These are phyloP conservation scores for Cladosporium austrohemisphaericum DNA, from an alignment of 2,329 filamentous ascomycete species.

Conservation along the genomic window DNA sequence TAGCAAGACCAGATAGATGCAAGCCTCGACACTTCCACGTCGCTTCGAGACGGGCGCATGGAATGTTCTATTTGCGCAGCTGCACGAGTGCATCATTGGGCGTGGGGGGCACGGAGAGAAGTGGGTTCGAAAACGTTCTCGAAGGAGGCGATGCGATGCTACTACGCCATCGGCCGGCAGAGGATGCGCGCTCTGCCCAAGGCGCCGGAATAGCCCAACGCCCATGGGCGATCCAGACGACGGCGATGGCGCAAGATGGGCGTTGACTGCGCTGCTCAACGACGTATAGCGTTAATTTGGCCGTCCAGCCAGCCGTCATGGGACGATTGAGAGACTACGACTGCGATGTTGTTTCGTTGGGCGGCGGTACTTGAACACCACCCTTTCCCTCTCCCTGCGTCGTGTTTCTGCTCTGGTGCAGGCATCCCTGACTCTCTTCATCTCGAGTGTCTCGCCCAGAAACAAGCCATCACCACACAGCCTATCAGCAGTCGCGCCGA, in stretches of 20 bases:
- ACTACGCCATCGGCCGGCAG: slow-evolving; percentile 11
- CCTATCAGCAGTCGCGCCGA: slow-evolving; percentile 1
- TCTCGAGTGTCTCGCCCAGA: slow-evolving; percentile 11
- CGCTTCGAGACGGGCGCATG: neutral
- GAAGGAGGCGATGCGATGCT: slow-evolving; percentile 11
- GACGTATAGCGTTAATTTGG: no score
- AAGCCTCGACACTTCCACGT: neutral
- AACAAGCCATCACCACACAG: neutral
- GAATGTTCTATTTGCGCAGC: neutral
- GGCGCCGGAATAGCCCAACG: neutral
- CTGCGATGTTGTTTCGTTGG: no score
- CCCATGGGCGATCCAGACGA: slow-evolving; percentile 1
- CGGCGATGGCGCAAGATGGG: neutral
- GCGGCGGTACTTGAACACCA: no score
- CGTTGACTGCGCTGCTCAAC: neutral
- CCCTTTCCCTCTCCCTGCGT: neutral
- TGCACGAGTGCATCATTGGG: slow-evolving; percentile 5
- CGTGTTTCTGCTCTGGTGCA: neutral
- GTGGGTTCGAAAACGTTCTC: slow-evolving; percentile 4
- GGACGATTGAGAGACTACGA: no score
- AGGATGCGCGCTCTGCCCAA: no score
- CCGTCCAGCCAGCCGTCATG: no score
- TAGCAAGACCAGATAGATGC: neutral
- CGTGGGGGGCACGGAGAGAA: neutral
- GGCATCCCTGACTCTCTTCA: neutral